These are phyloP conservation scores for Ceratocystis lukuohia DNA, from an alignment of 2,329 filamentous ascomycete species.

Conservation along the genomic window DNA sequence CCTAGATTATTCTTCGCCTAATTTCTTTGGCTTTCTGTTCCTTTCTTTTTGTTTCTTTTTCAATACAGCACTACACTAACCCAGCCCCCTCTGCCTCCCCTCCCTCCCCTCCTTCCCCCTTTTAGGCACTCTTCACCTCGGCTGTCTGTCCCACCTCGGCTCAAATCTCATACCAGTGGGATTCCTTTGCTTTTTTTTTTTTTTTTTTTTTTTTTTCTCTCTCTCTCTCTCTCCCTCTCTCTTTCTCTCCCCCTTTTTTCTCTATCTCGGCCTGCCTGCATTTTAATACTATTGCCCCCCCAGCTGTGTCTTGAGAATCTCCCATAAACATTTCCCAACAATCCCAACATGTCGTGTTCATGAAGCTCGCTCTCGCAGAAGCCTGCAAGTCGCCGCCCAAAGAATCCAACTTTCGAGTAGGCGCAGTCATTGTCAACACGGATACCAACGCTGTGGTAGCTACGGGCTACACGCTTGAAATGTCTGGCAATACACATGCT, in stretches of 20 bases:
- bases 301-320: background rate
- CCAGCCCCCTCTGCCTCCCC: background rate
- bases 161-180: background rate
- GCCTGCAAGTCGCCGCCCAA: constrained; percentile 49
- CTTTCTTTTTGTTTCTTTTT: background rate
- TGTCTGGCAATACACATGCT: constrained; percentile 86
- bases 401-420: constrained; percentile 86
- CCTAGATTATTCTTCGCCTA: background rate
- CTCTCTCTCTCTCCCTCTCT: background rate
- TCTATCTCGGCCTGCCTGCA: background rate
- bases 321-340: background rate
- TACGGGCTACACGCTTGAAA: constrained; percentile 82
- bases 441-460: constrained; percentile 49
- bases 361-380: constrained; percentile 14
- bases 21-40: background rate
- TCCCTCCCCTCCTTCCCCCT: background rate
- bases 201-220: background rate
- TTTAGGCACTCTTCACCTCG: background rate
- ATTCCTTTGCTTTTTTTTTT: background rate
- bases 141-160: background rate
- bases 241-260: background rate
- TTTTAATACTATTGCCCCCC: background rate
- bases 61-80: background rate
- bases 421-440: constrained; percentile 64
- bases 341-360: background rate